These are phyloP conservation scores for Yamadazyma sp. DNA, from an alignment of 1,139 yeast genomes.

Conservation along the genomic window DNA sequence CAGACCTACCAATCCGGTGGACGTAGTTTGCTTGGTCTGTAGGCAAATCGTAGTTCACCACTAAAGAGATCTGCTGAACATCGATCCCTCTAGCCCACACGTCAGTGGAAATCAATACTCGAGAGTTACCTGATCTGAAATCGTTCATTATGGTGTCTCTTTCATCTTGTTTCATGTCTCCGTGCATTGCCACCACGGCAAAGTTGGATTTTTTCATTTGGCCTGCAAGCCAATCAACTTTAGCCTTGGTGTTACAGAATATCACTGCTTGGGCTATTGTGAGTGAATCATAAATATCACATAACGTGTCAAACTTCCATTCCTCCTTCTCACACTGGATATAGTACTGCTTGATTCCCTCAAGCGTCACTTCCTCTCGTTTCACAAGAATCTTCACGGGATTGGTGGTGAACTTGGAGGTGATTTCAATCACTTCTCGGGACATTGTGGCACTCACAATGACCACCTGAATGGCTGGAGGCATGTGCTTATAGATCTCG, in stretches of 20 bases:
- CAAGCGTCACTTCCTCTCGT: slow-evolving; percentile 83
- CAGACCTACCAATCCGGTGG: slow-evolving; percentile 93
- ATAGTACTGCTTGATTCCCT: slow-evolving; percentile 86
- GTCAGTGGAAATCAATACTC: slow-evolving; percentile 91
- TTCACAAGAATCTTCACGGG: slow-evolving; percentile 90
- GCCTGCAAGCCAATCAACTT: slow-evolving; percentile 89
- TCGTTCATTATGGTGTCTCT: slow-evolving; percentile 89
- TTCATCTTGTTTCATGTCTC: slow-evolving; percentile 94
- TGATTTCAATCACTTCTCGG: slow-evolving; percentile 79
- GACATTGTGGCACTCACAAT: slow-evolving; percentile 94
- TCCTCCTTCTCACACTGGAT: slow-evolving; percentile 88
- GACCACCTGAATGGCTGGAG: slow-evolving; percentile 84
- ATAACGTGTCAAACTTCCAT: slow-evolving; percentile 92
- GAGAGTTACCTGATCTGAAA: slow-evolving; percentile 70
- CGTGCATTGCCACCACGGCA: slow-evolving; percentile 93
- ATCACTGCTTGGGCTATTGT: slow-evolving; percentile 96
- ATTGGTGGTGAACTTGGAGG: slow-evolving; percentile 83
- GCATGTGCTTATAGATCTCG: slow-evolving; percentile 79
- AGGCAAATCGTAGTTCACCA: slow-evolving; percentile 90
- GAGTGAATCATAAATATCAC: slow-evolving; percentile 90
- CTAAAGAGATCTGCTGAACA: slow-evolving; percentile 95
- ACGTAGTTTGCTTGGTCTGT: slow-evolving; percentile 82
- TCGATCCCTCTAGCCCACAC: slow-evolving; percentile 98
- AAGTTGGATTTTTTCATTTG: slow-evolving; percentile 78
- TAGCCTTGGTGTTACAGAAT: slow-evolving; percentile 88